These are phyloP conservation scores for Aspergillus calidoustus DNA, from an alignment of 2,329 filamentous ascomycete genomes.

Conservation along the genomic window DNA sequence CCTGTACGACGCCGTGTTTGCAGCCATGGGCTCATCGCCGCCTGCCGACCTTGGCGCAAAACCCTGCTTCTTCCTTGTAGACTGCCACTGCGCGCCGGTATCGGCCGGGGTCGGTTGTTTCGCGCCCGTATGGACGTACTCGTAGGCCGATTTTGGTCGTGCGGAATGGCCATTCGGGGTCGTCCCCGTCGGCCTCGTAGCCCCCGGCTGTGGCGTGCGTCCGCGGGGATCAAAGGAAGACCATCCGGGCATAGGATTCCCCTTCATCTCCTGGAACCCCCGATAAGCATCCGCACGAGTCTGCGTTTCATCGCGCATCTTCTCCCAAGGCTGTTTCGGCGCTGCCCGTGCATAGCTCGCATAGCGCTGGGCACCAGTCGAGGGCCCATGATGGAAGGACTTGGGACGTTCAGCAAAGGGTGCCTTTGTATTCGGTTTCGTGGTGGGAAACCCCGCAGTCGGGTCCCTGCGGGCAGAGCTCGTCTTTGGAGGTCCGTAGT, in stretches of 20 bases:
- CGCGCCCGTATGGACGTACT: constrained; percentile 39
- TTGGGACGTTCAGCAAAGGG: constrained; percentile 24
- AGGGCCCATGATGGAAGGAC: constrained; percentile 36
- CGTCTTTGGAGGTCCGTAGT: constrained; percentile 38
- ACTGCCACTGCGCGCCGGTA: constrained; percentile 40
- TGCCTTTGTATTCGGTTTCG: constrained; percentile 31
- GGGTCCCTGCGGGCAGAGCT: constrained; percentile 36
- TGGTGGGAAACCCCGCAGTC: constrained; percentile 28
- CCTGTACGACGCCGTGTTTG: constrained; percentile 56
- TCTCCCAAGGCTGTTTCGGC: constrained; percentile 44
- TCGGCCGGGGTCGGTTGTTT: constrained; percentile 39
- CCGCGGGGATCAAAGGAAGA: constrained; percentile 47
- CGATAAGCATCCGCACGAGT: constrained; percentile 50
- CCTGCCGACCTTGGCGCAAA: constrained; percentile 64
- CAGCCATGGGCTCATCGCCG: constrained; percentile 63
- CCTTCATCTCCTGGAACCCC: constrained; percentile 52
- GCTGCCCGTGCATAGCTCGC: constrained; percentile 47
- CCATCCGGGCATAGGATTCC: constrained; percentile 37
- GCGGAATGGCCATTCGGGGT: constrained; percentile 28
- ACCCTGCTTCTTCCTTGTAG: constrained; percentile 57
- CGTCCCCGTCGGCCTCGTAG: constrained; percentile 29
- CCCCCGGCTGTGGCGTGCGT: constrained; percentile 27
- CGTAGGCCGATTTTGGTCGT: constrained; percentile 46
- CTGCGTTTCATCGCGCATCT: constrained; percentile 44
- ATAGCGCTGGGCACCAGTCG: constrained; percentile 46